Percentiles rank a stretch among this genome's conserved stretches.
These are phyloP conservation scores for Metschnikowia reukaufii DNA, from an alignment of 805 yeast genomes.

Conservation along the genomic window DNA sequence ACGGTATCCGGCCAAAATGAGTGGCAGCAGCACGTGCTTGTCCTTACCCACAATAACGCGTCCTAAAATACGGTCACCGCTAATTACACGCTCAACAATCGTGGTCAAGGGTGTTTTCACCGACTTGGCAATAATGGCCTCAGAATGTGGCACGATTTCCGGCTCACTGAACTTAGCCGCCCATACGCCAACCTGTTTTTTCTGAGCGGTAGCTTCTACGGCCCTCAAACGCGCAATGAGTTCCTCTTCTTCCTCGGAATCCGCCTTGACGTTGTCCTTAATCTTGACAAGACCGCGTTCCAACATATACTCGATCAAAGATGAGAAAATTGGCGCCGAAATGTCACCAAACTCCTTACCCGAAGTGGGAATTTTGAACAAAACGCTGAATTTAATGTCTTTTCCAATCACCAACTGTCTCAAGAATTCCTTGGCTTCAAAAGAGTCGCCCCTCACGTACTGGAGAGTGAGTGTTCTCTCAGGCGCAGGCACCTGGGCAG, in stretches of 20 bases:
- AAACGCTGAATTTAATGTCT: constrained; percentile 56
- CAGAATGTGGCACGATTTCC: constrained; percentile 29
- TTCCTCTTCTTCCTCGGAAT: constrained; percentile 43
- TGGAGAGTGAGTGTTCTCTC: constrained; percentile 68
- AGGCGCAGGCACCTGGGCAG: constrained; percentile 43
- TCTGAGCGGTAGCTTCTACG: constrained; percentile 51
- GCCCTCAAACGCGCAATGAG: constrained; percentile 36
- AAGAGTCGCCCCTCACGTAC: constrained; percentile 58
- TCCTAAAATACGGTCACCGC: constrained; percentile 75
- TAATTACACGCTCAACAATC: constrained; percentile 71
- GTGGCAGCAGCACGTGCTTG: constrained; percentile 58
- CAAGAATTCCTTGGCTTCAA: constrained; percentile 60
- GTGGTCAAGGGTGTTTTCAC: constrained; percentile 46
- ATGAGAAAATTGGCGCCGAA: constrained; percentile 59
- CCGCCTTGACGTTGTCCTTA: constrained; percentile 48
- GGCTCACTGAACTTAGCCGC: constrained; percentile 20
- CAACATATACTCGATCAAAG: constrained; percentile 57
- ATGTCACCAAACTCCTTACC: constrained; percentile 74
- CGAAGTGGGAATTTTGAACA: constrained; percentile 48
- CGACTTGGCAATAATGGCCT: constrained; percentile 36
- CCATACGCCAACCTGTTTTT: constrained; percentile 62
- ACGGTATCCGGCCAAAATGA: constrained; percentile 71
- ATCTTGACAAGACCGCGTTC: constrained; percentile 62
- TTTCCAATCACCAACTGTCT: constrained; percentile 66
- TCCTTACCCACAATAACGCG: constrained; percentile 50